A percentile compares a stretch with the other conserved stretches of the same genome.
phyloP scores from a whole-genome alignment of 345 rosid genomes.

The Euphorbia peplus region DNA sequence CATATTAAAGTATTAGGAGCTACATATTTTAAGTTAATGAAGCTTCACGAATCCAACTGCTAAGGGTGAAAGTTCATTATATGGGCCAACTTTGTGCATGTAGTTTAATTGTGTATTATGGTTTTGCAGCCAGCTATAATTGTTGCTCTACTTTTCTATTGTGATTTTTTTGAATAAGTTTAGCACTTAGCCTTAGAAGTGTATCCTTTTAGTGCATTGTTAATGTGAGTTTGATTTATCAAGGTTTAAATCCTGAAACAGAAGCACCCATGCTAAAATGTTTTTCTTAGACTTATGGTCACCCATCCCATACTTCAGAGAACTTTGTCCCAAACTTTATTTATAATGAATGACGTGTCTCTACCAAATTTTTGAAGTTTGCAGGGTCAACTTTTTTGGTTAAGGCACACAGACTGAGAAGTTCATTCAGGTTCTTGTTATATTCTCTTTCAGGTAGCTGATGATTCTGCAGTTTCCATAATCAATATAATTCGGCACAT shows the following conservation, averaged over 20 bases:
- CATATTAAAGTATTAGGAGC: background rate
- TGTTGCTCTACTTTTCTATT: background rate
- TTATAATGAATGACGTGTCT: background rate
- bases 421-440: constrained; percentile 8
- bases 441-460: constrained; percentile 63
- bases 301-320: no score
- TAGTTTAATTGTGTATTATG: background rate
- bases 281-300: background rate
- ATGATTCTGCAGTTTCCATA: constrained; percentile 70
- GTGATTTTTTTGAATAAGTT: background rate
- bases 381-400: background rate
- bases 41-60: background rate
- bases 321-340: background rate
- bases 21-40: background rate
- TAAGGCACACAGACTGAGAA: background rate
- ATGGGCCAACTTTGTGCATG: background rate
- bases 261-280: background rate
- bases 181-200: background rate
- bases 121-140: background rate
- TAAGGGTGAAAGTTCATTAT: no score
- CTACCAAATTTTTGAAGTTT: background rate
- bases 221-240: background rate
- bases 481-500: constrained; percentile 69
- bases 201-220: background rate
- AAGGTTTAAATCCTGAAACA: background rate